Evolutionary conservation across 345 rosid species (phyloP).

Genomic region (Rhodamnia rubescens): DNA sequence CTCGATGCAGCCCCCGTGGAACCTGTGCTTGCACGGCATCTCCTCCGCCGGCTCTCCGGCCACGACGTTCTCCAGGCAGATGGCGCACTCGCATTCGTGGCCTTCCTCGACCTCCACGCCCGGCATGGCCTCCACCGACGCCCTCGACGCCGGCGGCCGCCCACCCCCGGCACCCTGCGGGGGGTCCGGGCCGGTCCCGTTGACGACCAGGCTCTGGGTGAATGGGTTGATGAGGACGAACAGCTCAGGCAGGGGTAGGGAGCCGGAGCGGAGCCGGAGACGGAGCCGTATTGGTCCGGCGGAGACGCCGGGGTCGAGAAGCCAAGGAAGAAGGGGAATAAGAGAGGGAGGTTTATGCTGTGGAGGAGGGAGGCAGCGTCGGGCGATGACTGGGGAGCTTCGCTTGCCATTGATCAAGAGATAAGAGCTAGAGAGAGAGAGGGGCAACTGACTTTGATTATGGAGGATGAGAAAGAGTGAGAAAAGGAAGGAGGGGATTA

Average conservation of each 20-base stretch:
- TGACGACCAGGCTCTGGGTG: constrained; percentile 53
- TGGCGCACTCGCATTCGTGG: constrained; percentile 39
- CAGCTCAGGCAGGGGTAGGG: neutral
- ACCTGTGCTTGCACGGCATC: constrained; percentile 80
- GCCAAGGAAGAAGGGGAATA: constrained; percentile 46
- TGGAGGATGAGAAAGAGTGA: neutral
- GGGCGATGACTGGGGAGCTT: neutral
- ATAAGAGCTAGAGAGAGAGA: neutral
- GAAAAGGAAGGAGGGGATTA: neutral
- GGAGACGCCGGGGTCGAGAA: constrained; percentile 1
- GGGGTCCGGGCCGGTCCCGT: constrained; percentile 32
- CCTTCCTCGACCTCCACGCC: constrained; percentile 25
- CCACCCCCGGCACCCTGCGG: constrained; percentile 26
- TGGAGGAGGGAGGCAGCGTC: neutral
- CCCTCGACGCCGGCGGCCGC: constrained; percentile 69
- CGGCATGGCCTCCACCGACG: constrained; percentile 58
- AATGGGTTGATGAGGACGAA: constrained; percentile 53
- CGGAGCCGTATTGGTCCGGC: neutral
- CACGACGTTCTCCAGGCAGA: constrained; percentile 59
- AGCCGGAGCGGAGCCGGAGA: too few relatives aligned
- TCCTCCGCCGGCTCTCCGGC: constrained; percentile 35
- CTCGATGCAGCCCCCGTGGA: constrained; percentile 61
- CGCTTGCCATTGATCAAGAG: neutral
- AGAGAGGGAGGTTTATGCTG: constrained; percentile 18
- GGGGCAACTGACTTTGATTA: too few relatives aligned